These are phyloP conservation scores for Globisporangium polare DNA, from an alignment of 352 stramenopile species.

Conservation along the genomic window DNA sequence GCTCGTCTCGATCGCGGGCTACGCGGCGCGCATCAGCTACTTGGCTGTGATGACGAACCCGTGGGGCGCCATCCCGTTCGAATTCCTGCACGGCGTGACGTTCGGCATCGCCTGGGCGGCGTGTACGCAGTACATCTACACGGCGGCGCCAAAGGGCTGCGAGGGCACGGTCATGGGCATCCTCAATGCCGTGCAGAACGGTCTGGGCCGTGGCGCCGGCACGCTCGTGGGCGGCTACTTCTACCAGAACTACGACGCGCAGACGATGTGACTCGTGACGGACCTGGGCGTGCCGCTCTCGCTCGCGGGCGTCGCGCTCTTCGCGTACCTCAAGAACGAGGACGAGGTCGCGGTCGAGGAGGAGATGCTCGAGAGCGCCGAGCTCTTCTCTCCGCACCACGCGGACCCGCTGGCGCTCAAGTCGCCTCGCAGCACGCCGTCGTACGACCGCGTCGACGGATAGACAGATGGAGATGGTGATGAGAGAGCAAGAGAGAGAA, in stretches of 20 bases:
- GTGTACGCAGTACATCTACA: conserved; percentile 75
- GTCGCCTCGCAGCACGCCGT: conserved; percentile 17
- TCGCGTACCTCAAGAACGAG: conserved; percentile 57
- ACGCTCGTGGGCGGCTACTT: conserved; percentile 76
- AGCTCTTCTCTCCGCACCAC: conserved; percentile 60
- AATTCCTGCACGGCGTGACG: conserved; percentile 73
- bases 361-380: conserved; percentile 44
- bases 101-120: conserved; percentile 74
- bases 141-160: conserved; percentile 45
- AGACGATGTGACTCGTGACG: conserved; percentile 64
- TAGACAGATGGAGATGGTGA: background rate
- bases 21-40: conserved; percentile 65
- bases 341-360: conserved; percentile 25
- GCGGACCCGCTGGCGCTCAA: conserved; percentile 40
- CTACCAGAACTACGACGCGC: conserved; percentile 64
- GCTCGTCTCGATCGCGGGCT: conserved; percentile 63
- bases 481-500: background rate
- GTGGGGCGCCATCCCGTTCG: conserved; percentile 75
- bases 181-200: conserved; percentile 74
- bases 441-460: conserved; percentile 26
- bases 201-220: conserved; percentile 53
- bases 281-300: conserved; percentile 65
- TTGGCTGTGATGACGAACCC: conserved; percentile 77
- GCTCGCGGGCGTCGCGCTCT: conserved; percentile 44
- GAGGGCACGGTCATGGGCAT: conserved; percentile 77